Evolutionary conservation across 306 rosid genomes (phyloP).

Genomic region (Glycine latifolia): DNA sequence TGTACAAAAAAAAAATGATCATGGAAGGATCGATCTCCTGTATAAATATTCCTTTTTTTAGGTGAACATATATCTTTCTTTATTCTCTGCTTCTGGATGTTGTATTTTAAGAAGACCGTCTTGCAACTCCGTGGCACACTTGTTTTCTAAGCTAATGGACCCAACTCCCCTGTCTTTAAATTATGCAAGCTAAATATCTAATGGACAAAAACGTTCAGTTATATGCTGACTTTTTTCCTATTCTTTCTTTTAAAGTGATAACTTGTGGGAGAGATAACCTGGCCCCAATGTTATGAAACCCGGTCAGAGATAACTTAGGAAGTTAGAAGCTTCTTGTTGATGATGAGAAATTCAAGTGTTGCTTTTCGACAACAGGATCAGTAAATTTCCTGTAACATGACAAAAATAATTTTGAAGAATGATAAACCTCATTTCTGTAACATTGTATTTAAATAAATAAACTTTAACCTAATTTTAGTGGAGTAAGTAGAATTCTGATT

Average conservation of each 20-base stretch:
- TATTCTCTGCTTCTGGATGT: conserved; percentile 42
- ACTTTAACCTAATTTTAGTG: conserved; percentile 5
- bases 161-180: neutral
- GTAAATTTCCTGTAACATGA: conserved; percentile 79
- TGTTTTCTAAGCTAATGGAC: neutral
- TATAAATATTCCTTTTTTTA: conserved; percentile 34
- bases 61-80: conserved; percentile 12
- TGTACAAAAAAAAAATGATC: conserved; percentile 59
- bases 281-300: too few relatives aligned
- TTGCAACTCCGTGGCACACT: conserved; percentile 21
- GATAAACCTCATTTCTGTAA: neutral
- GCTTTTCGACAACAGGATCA: too few relatives aligned
- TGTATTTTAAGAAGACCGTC: conserved; percentile 32
- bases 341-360: neutral
- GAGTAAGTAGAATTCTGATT: neutral
- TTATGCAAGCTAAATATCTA: neutral
- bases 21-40: conserved; percentile 47
- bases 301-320: too few relatives aligned
- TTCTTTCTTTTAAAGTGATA: neutral
- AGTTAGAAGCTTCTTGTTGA: conserved; percentile 63
- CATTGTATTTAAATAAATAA: neutral
- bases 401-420: conserved; percentile 41
- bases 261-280: conserved; percentile 1
- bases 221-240: neutral
- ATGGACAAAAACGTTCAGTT: neutral